Conservation (phyloP, 2,329 filamentous ascomycete genomes). For the Tolypocladium inflatum region DNA sequence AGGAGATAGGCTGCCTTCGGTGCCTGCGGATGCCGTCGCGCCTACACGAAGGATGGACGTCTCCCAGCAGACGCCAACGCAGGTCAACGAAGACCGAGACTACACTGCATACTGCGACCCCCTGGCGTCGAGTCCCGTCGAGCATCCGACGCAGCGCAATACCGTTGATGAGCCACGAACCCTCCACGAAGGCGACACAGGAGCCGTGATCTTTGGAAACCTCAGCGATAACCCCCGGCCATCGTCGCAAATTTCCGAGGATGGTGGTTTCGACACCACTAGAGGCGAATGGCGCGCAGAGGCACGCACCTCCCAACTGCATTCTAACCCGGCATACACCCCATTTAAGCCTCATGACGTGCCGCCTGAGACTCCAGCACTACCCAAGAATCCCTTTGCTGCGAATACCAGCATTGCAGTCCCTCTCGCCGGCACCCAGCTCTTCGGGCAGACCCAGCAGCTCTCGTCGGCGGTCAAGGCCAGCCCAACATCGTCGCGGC, state of each 20-base stretch:
- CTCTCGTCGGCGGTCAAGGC: conserved; percentile 40
- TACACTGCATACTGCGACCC: conserved; percentile 35
- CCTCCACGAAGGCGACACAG: conserved; percentile 38
- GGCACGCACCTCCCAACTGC: conserved; percentile 22
- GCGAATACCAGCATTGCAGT: conserved; percentile 21
- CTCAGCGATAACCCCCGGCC: conserved; percentile 24
- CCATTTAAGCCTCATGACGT: conserved; percentile 17
- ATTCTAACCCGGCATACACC: conserved; percentile 18
- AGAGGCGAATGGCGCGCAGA: conserved; percentile 28
- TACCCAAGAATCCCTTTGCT: conserved; percentile 39
- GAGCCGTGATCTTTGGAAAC: conserved; percentile 36
- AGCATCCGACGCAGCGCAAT: conserved; percentile 14
- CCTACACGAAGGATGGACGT: conserved; percentile 24
- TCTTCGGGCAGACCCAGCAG: conserved; percentile 47
- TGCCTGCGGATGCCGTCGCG: background rate
- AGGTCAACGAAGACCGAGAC: conserved; percentile 46
- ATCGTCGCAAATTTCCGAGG: conserved; percentile 32
- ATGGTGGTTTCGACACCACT: conserved; percentile 27
- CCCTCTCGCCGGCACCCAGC: conserved; percentile 33
- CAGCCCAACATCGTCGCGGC: conserved; percentile 49
- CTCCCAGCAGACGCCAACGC: conserved; percentile 45
- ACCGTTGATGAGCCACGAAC: conserved; percentile 22
- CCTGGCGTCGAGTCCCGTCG: conserved; percentile 16
- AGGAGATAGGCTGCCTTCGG: background rate
- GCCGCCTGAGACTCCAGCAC: conserved; percentile 39